phyloP scores from a whole-genome alignment of 1,139 yeast genomes.

The Yamadazyma membranifaciens region DNA sequence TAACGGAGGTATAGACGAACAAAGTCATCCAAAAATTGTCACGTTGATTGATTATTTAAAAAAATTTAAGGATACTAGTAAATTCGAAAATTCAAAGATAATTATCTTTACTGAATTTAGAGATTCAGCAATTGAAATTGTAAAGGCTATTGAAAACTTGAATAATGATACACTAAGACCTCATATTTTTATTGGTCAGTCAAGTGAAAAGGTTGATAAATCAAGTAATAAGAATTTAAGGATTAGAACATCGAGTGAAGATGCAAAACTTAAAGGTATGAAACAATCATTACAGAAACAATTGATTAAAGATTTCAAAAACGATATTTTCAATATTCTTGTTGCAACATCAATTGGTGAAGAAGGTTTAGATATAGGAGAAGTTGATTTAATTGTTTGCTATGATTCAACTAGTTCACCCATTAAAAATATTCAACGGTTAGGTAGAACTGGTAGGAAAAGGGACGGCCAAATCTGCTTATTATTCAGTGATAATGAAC shows the following conservation, averaged over 20 bases:
- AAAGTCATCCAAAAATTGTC: conserved; percentile 78
- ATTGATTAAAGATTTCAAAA: conserved; percentile 68
- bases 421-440: conserved; percentile 87
- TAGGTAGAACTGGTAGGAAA: conserved; percentile 98
- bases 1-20: conserved; percentile 36
- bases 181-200: conserved; percentile 90
- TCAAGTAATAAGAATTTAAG: conserved; percentile 23
- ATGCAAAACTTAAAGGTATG: conserved; percentile 61
- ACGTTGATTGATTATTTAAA: conserved; percentile 56
- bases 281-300: conserved; percentile 71
- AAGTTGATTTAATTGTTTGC: conserved; percentile 89
- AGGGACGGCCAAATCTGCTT: conserved; percentile 84
- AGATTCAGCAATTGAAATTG: conserved; percentile 86
- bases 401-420: conserved; percentile 94
- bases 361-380: conserved; percentile 98
- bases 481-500: conserved; percentile 76
- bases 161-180: conserved; percentile 48
- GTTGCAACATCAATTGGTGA: conserved; percentile 98
- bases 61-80: conserved; percentile 47
- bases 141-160: conserved; percentile 53
- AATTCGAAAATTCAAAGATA: conserved; percentile 57
- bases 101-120: conserved; percentile 87
- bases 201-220: conserved; percentile 32
- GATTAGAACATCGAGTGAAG: conserved; percentile 40
- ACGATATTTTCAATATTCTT: conserved; percentile 69